Evolutionary conservation across 2,329 filamentous ascomycete genomes (phyloP).

Genomic region (Penicillium sp.): DNA sequence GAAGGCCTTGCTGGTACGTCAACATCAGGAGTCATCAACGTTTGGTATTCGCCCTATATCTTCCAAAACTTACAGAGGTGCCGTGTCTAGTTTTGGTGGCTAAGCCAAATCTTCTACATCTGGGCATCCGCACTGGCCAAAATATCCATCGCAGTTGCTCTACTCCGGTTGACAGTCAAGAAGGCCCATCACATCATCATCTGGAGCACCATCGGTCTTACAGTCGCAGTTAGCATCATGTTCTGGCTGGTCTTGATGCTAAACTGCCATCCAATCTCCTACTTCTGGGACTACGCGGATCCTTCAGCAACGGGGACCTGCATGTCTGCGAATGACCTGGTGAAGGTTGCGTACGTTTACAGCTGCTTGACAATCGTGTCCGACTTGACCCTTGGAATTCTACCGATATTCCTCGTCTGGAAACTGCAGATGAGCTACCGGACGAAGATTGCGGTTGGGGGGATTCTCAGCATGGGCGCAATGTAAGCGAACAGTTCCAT

Average conservation of each 20-base stretch:
- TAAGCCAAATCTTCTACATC: constrained; percentile 53
- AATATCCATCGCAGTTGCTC: constrained; percentile 52
- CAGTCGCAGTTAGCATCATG: constrained; percentile 43
- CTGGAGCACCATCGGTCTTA: constrained; percentile 42
- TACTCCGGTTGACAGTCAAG: constrained; percentile 49
- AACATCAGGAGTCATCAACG: too few species aligned
- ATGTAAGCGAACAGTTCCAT: constrained; percentile 25
- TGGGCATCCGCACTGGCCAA: constrained; percentile 48
- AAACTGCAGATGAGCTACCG: constrained; percentile 52
- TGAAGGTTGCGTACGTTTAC: constrained; percentile 50
- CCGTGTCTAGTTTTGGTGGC: constrained; percentile 43
- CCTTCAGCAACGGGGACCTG: constrained; percentile 41
- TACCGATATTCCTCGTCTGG: constrained; percentile 58
- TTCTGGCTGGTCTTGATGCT: constrained; percentile 52
- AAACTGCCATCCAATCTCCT: constrained; percentile 52
- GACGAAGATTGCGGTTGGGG: constrained; percentile 53
- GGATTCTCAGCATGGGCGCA: constrained; percentile 56
- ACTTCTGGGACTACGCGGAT: constrained; percentile 47
- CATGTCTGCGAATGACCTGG: constrained; percentile 26
- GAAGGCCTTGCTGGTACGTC: constrained; percentile 13
- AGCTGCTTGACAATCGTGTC: constrained; percentile 50
- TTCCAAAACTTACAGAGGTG: not conserved
- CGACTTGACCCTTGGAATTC: constrained; percentile 55
- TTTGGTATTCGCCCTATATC: not conserved
- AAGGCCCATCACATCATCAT: constrained; percentile 48